Percentiles rank a stretch among this genome's conserved stretches.
Evolutionary conservation across 192 early-diverging fungal genomes (phyloP).

Genomic region (Polychytrium aggregatum): DNA sequence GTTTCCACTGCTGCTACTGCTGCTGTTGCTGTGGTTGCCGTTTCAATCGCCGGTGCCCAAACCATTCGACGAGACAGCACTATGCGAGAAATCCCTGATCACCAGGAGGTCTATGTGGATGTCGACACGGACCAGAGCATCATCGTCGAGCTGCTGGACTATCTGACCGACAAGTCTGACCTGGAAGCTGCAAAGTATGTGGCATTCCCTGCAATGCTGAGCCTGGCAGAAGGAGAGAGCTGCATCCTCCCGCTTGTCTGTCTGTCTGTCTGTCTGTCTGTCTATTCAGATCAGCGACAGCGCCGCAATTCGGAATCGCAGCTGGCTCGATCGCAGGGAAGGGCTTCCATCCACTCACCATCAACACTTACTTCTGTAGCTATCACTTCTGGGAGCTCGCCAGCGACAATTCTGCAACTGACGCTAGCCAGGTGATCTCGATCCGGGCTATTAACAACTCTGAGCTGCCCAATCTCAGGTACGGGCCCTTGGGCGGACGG

Average conservation of each 20-base stretch:
- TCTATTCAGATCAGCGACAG: no score
- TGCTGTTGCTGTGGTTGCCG: neutral
- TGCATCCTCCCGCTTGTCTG: neutral
- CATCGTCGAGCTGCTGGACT: conserved; percentile 78
- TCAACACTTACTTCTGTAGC: conserved; percentile 16
- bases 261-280: neutral
- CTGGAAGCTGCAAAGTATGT: conserved; percentile 46
- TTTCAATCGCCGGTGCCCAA: neutral
- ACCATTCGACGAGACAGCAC: conserved; percentile 33
- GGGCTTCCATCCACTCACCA: no score
- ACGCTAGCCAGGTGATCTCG: conserved; percentile 21
- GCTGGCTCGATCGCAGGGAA: no score
- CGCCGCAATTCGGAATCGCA: no score
- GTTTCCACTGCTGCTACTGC: no score
- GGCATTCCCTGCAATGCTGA: no score
- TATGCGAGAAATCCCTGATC: conserved; percentile 74
- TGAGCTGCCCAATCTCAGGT: no score
- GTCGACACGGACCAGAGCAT: conserved; percentile 61
- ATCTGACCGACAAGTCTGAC: conserved; percentile 30
- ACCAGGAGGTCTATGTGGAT: conserved; percentile 86
- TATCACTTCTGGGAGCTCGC: conserved; percentile 75
- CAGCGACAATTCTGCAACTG: conserved; percentile 58
- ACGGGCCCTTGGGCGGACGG: no score
- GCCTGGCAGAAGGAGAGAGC: no score
- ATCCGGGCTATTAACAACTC: no score